These are phyloP conservation scores for Penicillium steckii DNA, from an alignment of 495 filamentous ascomycete genomes.

Conservation along the genomic window DNA sequence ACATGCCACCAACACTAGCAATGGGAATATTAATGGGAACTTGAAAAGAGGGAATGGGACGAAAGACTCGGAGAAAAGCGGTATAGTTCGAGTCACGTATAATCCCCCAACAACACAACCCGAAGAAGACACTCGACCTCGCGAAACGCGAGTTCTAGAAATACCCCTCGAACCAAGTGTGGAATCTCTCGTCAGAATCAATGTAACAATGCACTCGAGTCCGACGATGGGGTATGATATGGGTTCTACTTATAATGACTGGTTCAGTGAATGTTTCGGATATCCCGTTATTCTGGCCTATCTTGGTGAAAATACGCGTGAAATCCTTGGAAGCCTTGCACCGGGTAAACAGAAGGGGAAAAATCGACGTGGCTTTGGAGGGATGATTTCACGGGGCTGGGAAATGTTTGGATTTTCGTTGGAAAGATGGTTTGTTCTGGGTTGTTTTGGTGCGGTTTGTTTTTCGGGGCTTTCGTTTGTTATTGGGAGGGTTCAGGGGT, in stretches of 20 bases:
- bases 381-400: neutral
- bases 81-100: conserved; percentile 58
- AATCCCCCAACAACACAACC: conserved; percentile 27
- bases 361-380: neutral
- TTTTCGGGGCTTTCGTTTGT: neutral
- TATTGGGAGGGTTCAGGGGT: too few species aligned
- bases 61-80: conserved; percentile 19
- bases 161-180: conserved; percentile 62
- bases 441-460: neutral
- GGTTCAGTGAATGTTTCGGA: conserved; percentile 74
- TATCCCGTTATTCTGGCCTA: conserved; percentile 66
- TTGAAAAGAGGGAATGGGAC: too few species aligned
- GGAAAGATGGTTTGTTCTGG: neutral
- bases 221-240: conserved; percentile 66
- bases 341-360: conserved; percentile 24
- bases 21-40: too few species aligned
- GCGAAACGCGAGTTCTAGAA: conserved; percentile 35
- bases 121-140: conserved; percentile 6
- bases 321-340: conserved; percentile 60
- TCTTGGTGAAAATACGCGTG: conserved; percentile 60
- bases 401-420: neutral
- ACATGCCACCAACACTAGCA: conserved; percentile 8
- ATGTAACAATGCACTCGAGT: conserved; percentile 56
- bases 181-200: neutral
- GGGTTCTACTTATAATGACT: conserved; percentile 61